A percentile compares a stretch with the other conserved stretches of the same genome.
Evolutionary conservation across 345 rosid genomes (phyloP).

Genomic region (Acer campestre): DNA sequence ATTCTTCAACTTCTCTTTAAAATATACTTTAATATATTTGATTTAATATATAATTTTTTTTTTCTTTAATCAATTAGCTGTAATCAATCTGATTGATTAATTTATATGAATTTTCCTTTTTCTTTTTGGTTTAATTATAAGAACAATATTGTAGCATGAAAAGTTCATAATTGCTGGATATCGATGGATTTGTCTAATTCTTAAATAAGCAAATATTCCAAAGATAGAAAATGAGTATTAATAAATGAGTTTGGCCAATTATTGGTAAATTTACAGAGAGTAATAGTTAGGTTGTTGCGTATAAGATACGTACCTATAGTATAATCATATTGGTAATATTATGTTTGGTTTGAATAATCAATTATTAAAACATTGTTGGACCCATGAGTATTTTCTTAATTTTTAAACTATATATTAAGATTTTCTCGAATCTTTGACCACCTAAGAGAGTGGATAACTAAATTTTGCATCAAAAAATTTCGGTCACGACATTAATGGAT

Average conservation of each 20-base stretch:
- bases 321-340: not conserved
- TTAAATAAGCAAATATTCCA: not conserved
- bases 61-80: not conserved
- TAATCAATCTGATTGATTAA: slow-evolving; percentile 5
- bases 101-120: too few species aligned
- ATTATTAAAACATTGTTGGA: not conserved
- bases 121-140: not conserved
- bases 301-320: too few species aligned
- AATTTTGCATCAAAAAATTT: too few species aligned
- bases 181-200: not conserved
- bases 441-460: not conserved
- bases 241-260: not conserved
- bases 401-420: too few species aligned
- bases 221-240: not conserved
- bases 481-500: too few species aligned
- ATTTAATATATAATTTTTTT: too few species aligned
- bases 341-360: not conserved
- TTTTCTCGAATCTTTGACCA: not conserved
- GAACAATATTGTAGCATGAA: not conserved
- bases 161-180: not conserved
- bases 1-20: not conserved
- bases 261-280: not conserved
- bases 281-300: not conserved
- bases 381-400: not conserved
- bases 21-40: too few species aligned